Evolutionary conservation across 179 eudicot species (phyloP).

Genomic region (Carnegiea gigantea): DNA sequence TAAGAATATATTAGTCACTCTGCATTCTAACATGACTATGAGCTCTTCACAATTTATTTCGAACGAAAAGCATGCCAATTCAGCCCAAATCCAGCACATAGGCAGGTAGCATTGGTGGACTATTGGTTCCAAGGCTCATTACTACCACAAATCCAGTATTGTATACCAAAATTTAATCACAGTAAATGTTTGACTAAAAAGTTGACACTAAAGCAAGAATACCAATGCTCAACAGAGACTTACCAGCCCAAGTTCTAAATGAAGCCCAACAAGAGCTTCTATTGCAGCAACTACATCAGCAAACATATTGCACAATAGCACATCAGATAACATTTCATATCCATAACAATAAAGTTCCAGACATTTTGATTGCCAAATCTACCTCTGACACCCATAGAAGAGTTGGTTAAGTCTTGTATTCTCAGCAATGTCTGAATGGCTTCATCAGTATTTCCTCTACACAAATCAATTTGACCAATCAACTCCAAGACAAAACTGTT

Average conservation of each 20-base stretch:
- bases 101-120: not conserved
- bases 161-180: not conserved
- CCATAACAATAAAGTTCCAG: not conserved
- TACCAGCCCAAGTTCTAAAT: conserved; percentile 76
- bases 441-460: conserved; percentile 64
- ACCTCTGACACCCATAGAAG: conserved; percentile 72
- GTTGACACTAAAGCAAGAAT: not conserved
- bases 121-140: not conserved
- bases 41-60: not conserved
- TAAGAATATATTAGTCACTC: too few relatives aligned
- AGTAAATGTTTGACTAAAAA: not conserved
- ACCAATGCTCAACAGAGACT: conserved; percentile 1
- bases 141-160: not conserved
- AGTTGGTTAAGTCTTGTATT: conserved; percentile 51
- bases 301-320: not conserved
- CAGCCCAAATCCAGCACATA: not conserved
- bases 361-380: conserved; percentile 8
- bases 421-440: conserved; percentile 68
- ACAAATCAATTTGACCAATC: conserved; percentile 9
- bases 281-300: conserved; percentile 71
- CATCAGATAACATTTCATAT: not conserved
- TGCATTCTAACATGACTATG: not conserved
- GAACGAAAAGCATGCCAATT: not conserved
- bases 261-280: conserved; percentile 82
- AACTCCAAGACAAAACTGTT: conserved; percentile 5